Percentiles rank a stretch among this genome's conserved stretches.
Evolutionary conservation across 2,329 filamentous ascomycete species (phyloP).

Genomic region (Talaromyces sp.): DNA sequence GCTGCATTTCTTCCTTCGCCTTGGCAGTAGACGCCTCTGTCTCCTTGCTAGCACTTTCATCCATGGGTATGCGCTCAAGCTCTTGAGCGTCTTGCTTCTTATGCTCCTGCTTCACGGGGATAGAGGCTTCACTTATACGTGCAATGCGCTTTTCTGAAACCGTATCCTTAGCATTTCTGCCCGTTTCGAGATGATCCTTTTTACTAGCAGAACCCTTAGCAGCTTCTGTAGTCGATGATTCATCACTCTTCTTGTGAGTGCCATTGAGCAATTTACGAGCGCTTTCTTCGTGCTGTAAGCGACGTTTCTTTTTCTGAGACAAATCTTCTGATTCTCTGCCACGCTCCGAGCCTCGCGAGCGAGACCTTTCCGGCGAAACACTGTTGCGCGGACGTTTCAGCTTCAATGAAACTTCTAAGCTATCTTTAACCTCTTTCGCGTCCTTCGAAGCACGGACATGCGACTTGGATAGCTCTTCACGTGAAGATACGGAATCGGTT

Average conservation of each 20-base stretch:
- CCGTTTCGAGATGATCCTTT: conserved; percentile 19
- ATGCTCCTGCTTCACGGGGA: conserved; percentile 29
- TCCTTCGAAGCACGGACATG: conserved; percentile 16
- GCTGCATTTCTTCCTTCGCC: conserved; percentile 19
- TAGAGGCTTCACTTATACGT: conserved; percentile 19
- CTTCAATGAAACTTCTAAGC: conserved; percentile 13
- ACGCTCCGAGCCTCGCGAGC: conserved; percentile 30
- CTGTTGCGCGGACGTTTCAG: conserved; percentile 41
- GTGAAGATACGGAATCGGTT: conserved; percentile 37
- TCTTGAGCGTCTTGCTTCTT: conserved; percentile 24
- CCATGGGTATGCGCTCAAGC: conserved; percentile 28
- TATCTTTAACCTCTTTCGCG: conserved; percentile 3
- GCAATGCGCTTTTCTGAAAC: conserved; percentile 12
- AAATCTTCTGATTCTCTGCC: conserved; percentile 28
- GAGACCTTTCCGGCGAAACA: conserved; percentile 37
- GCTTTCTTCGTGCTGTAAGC: conserved; percentile 38
- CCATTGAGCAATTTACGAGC: conserved; percentile 28
- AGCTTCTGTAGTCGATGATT: conserved; percentile 13
- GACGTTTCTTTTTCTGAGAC: conserved; percentile 40
- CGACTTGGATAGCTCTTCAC: conserved; percentile 32
- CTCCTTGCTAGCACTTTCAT: conserved; percentile 21
- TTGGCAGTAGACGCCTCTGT: conserved; percentile 18
- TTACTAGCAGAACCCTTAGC: conserved; percentile 8
- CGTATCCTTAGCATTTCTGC: conserved; percentile 15
- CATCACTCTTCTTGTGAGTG: conserved; percentile 23